Conservation (phyloP, 1,284 basidiomycete species). For the Apiotrichum gamsii region DNA sequence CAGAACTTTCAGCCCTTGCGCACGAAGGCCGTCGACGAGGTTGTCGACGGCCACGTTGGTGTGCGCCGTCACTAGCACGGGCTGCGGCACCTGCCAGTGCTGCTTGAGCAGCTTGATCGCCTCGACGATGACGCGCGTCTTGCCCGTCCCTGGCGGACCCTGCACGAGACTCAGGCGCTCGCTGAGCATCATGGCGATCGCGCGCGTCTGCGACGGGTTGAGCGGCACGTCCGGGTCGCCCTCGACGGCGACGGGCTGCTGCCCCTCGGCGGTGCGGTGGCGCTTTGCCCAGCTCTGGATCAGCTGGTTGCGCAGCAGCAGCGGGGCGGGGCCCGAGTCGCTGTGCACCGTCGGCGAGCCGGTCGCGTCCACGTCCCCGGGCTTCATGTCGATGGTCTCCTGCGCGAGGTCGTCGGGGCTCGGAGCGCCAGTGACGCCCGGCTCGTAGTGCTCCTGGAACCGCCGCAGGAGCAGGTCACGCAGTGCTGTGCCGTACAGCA, state of each 20-base stretch:
- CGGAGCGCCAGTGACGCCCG: constrained; percentile 15
- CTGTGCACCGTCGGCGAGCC: constrained; percentile 15
- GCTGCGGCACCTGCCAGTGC: constrained; percentile 75
- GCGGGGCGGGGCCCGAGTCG: constrained; percentile 43
- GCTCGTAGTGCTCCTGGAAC: constrained; percentile 48
- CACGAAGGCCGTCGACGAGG: constrained; percentile 61
- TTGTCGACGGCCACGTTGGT: constrained; percentile 96
- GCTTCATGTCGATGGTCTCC: constrained; percentile 18
- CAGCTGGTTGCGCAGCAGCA: constrained; percentile 62
- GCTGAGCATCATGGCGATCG: constrained; percentile 79
- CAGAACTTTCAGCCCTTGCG: constrained; percentile 62
- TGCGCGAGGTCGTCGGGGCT: constrained; percentile 16
- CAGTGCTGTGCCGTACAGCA: constrained; percentile 62
- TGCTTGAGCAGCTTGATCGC: constrained; percentile 71
- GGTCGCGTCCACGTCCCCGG: constrained; percentile 34
- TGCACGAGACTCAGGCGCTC: constrained; percentile 75
- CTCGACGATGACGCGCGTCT: constrained; percentile 86
- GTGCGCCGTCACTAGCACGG: constrained; percentile 81
- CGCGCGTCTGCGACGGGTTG: constrained; percentile 72
- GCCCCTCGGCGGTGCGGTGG: constrained; percentile 53
- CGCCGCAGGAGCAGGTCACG: constrained; percentile 59
- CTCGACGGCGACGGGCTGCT: constrained; percentile 59
- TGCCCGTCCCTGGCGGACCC: constrained; percentile 95
- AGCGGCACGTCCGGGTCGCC: constrained; percentile 72
- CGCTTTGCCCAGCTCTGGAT: constrained; percentile 70